Percentiles rank a stretch among this genome's conserved stretches.
These are phyloP conservation scores for Candida qinlingensis DNA, from an alignment of 805 yeast species.

Conservation along the genomic window DNA sequence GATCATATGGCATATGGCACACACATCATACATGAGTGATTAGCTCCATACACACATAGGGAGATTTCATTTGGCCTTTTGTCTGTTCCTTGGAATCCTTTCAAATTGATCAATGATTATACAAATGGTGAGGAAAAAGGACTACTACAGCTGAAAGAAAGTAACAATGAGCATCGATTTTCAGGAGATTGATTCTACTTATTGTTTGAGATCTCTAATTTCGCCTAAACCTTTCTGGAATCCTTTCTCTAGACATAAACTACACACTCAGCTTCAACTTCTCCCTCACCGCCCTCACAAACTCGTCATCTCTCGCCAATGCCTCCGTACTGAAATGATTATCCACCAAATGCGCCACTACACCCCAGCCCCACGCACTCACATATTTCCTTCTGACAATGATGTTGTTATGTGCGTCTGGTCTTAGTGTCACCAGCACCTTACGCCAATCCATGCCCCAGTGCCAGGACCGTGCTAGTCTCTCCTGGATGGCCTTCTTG, in stretches of 20 bases:
- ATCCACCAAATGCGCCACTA: conserved; percentile 71
- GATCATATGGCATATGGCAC: no score
- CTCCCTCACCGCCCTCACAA: conserved; percentile 4
- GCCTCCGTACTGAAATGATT: conserved; percentile 34
- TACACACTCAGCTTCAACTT: not conserved
- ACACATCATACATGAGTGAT: no score
- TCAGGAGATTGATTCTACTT: no score
- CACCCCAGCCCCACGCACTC: conserved; percentile 95
- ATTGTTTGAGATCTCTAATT: not conserved
- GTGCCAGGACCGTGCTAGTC: conserved; percentile 87
- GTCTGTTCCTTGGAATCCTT: no score
- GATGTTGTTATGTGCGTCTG: conserved; percentile 95
- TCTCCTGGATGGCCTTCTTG: conserved; percentile 41
- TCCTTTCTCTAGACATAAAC: no score
- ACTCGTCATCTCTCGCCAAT: conserved; percentile 1
- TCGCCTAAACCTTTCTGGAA: not conserved
- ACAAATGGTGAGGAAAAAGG: no score
- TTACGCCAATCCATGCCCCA: conserved; percentile 82
- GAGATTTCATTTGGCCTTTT: no score
- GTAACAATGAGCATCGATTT: no score
- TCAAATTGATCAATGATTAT: no score
- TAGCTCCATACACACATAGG: no score
- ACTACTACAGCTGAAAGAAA: no score
- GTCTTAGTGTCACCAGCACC: conserved; percentile 76
- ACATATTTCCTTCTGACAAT: conserved; percentile 84